Percentiles rank a stretch among this genome's conserved stretches.
phyloP scores from a whole-genome alignment of 2,329 filamentous ascomycete genomes.

The Aspergillus nomiae region DNA sequence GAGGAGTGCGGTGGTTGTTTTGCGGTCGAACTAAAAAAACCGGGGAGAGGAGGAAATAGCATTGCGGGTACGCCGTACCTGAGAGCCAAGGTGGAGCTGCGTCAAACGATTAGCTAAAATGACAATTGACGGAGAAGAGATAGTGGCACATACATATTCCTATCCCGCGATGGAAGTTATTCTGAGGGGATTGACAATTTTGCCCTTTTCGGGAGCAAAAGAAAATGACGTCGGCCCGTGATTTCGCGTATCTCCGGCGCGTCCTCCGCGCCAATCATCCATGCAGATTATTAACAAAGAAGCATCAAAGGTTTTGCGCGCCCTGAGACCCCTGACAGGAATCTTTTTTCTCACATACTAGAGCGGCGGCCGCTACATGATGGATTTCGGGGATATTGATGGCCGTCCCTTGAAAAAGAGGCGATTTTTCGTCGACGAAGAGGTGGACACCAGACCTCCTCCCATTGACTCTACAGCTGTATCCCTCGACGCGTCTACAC shows the following conservation, averaged over 20 bases:
- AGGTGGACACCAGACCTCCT: conserved; percentile 24
- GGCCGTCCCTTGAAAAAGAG: conserved; percentile 62
- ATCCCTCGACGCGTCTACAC: conserved; percentile 22
- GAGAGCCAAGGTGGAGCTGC: not conserved
- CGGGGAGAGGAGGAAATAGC: not conserved
- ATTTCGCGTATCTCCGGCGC: conserved; percentile 36
- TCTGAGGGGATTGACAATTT: not conserved
- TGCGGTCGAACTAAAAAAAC: conserved; percentile 8
- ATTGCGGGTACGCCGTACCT: not conserved
- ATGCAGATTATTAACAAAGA: conserved; percentile 5
- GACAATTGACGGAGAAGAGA: not conserved
- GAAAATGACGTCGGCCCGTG: conserved; percentile 28
- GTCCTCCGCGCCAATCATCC: conserved; percentile 25
- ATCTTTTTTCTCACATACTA: no score
- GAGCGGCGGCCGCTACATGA: conserved; percentile 14
- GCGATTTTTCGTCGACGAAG: conserved; percentile 62
- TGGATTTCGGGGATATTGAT: conserved; percentile 47
- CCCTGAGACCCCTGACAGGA: not conserved
- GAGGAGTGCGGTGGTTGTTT: not conserved
- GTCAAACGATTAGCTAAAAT: not conserved
- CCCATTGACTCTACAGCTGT: conserved; percentile 5
- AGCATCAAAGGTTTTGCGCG: not conserved
- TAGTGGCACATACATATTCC: not conserved
- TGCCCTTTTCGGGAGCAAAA: not conserved
- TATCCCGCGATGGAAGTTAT: not conserved